These are phyloP conservation scores for Verticillium zaregamsianum DNA, from an alignment of 2,329 filamentous ascomycete genomes.

Conservation along the genomic window DNA sequence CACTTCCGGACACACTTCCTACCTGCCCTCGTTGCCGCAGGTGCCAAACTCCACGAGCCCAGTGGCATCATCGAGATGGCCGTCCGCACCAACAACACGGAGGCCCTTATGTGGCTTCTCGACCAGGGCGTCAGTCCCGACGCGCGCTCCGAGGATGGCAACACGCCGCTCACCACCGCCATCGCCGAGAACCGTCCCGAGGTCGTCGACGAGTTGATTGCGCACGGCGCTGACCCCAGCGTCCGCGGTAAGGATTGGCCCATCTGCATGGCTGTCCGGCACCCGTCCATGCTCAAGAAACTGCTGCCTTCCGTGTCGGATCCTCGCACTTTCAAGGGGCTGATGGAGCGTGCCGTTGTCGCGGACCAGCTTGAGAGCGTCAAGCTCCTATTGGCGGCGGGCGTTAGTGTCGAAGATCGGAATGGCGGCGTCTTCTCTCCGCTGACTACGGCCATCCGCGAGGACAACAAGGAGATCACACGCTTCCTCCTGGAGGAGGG, in stretches of 20 bases:
- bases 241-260: slow-evolving; percentile 67
- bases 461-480: slow-evolving; percentile 58
- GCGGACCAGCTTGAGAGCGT: slow-evolving; percentile 64
- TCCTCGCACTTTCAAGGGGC: slow-evolving; percentile 59
- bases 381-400: slow-evolving; percentile 59
- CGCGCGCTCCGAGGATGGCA: slow-evolving; percentile 51
- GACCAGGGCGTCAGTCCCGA: slow-evolving; percentile 58
- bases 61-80: slow-evolving; percentile 65
- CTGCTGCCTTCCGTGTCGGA: slow-evolving; percentile 54
- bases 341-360: slow-evolving; percentile 63
- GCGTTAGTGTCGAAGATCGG: slow-evolving; percentile 66
- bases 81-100: slow-evolving; percentile 56
- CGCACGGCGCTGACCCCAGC: slow-evolving; percentile 56
- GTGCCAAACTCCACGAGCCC: slow-evolving; percentile 53
- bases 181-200: slow-evolving; percentile 57
- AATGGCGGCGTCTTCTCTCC: slow-evolving; percentile 70
- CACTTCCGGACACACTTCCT: slow-evolving; percentile 60
- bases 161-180: slow-evolving; percentile 62
- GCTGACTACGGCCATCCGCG: slow-evolving; percentile 62
- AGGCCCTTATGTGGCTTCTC: slow-evolving; percentile 57
- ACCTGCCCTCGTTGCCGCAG: slow-evolving; percentile 54
- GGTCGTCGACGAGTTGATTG: slow-evolving; percentile 54
- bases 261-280: slow-evolving; percentile 62
- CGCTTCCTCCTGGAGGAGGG: slow-evolving; percentile 57
- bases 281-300: slow-evolving; percentile 54